Evolutionary conservation across 768 basidiomycete species (phyloP).

Genomic region (Cystobasidiopsis lactophilus): DNA sequence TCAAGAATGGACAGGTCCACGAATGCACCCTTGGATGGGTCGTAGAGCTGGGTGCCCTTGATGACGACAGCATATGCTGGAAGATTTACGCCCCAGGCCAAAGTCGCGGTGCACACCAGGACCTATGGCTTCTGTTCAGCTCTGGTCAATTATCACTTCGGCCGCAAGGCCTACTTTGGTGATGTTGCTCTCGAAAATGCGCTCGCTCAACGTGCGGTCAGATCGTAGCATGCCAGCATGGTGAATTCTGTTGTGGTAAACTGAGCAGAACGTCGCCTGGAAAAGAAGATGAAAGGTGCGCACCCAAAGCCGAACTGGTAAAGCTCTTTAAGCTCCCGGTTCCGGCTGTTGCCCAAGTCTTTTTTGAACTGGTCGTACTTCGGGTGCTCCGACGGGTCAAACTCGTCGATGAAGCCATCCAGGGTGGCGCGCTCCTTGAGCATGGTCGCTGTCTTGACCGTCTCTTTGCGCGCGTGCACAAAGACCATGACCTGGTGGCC

Average conservation of each 20-base stretch:
- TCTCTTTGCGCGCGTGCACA: slow-evolving; percentile 94
- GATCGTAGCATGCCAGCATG: slow-evolving; percentile 93
- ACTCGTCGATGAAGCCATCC: slow-evolving; percentile 53
- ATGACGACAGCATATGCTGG: slow-evolving; percentile 64
- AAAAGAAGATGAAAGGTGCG: background rate
- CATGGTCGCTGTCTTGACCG: slow-evolving; percentile 67
- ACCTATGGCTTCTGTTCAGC: slow-evolving; percentile 37
- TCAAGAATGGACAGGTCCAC: slow-evolving; percentile 83
- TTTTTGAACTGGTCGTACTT: slow-evolving; percentile 53
- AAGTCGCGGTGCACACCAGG: slow-evolving; percentile 86
- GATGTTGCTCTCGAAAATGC: slow-evolving; percentile 67
- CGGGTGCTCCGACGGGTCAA: slow-evolving; percentile 60
- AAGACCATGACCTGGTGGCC: slow-evolving; percentile 99
- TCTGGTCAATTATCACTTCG: background rate
- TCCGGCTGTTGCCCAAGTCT: slow-evolving; percentile 56
- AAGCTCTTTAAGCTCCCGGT: slow-evolving; percentile 89
- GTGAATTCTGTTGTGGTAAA: slow-evolving; percentile 39
- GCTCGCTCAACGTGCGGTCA: slow-evolving; percentile 86
- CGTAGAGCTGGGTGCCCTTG: slow-evolving; percentile 93
- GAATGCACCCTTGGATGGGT: slow-evolving; percentile 69
- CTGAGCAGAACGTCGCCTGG: background rate
- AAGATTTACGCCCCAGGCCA: slow-evolving; percentile 98
- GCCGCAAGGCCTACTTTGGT: slow-evolving; percentile 46
- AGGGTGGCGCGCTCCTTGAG: slow-evolving; percentile 46
- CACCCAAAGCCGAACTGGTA: slow-evolving; percentile 64